Conservation (phyloP, 1,139 yeast genomes). For the Debaryomyces sp. region DNA sequence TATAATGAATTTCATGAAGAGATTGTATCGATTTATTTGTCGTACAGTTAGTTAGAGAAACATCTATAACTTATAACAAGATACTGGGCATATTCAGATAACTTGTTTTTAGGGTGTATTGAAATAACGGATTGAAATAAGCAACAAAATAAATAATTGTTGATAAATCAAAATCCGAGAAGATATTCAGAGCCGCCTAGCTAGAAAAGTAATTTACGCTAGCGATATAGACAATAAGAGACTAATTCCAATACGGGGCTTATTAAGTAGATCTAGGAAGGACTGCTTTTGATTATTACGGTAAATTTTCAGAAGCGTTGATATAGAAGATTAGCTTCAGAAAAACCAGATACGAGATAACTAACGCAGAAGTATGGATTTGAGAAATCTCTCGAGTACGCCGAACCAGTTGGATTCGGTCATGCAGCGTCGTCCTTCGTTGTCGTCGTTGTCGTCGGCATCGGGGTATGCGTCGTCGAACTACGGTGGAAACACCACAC, state of each 20-base stretch:
- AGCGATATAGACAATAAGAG: not conserved
- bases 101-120: not conserved
- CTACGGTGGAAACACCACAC: conserved; percentile 41
- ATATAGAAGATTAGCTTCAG: not conserved
- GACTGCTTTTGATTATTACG: not conserved
- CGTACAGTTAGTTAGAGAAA: not conserved
- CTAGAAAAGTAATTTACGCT: not conserved
- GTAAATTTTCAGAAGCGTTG: not conserved
- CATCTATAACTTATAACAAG: not conserved
- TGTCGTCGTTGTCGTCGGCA: conserved; percentile 59
- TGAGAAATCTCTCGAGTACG: conserved; percentile 53
- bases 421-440: conserved; percentile 57
- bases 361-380: conserved; percentile 41
- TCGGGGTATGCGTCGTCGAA: conserved; percentile 59
- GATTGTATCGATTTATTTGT: not conserved
- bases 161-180: not conserved
- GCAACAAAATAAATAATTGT: not conserved
- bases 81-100: not conserved
- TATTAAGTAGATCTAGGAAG: not conserved
- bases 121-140: not conserved
- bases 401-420: conserved; percentile 46
- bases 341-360: not conserved
- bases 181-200: not conserved
- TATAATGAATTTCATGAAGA: not conserved
- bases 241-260: not conserved